Conservation (phyloP, 1,284 basidiomycete species). For the Ceratobasidium sp. region DNA sequence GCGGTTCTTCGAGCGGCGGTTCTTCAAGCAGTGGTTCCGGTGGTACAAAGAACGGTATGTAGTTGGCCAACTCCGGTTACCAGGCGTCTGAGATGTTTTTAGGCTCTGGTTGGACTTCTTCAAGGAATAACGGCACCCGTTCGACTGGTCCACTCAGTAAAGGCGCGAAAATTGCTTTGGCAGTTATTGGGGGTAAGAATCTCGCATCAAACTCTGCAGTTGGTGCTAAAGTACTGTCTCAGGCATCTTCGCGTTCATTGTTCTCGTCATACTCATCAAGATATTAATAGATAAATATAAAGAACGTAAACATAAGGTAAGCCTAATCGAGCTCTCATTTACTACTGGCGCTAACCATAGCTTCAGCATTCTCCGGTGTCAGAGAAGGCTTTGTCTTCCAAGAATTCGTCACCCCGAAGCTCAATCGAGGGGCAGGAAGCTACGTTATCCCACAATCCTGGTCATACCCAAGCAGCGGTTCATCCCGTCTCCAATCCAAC, state of each 20-base stretch:
- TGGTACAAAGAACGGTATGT: neutral
- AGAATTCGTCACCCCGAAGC: constrained; percentile 3
- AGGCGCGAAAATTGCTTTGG: constrained; percentile 20
- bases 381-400: constrained; percentile 1
- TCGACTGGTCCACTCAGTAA: constrained; percentile 30
- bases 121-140: constrained; percentile 14
- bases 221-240: neutral
- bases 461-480: constrained; percentile 29
- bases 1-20: no score
- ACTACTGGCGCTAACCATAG: neutral
- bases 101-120: constrained; percentile 36
- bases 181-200: constrained; percentile 16
- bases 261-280: constrained; percentile 1
- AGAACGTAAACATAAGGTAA: constrained; percentile 7
- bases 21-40: neutral
- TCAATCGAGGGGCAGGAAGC: constrained; percentile 16
- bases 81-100: neutral
- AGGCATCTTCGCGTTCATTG: constrained; percentile 17
- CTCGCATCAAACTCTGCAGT: neutral
- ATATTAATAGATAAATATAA: neutral
- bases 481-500: neutral
- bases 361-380: neutral
- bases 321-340: neutral
- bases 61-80: no score
- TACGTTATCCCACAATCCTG: constrained; percentile 24